Evolutionary conservation across 106 monocot species (phyloP).

Genomic region (Vanilla planifolia): DNA sequence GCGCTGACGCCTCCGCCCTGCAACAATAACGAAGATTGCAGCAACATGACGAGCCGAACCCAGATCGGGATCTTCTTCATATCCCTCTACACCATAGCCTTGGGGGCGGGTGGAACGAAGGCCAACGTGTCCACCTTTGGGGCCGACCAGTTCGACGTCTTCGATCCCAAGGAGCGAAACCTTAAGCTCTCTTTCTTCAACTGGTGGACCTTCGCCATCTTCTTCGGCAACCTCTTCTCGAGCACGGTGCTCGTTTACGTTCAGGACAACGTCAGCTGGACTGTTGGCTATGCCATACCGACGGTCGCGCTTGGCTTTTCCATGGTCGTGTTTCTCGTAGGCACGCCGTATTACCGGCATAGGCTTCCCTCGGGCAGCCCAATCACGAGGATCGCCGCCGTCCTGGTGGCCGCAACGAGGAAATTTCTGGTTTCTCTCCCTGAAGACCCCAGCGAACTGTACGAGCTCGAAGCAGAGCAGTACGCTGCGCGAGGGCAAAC

Average conservation of each 20-base stretch:
- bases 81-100: slow-evolving; percentile 30
- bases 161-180: neutral
- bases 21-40: slow-evolving; percentile 5
- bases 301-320: neutral
- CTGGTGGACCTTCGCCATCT: slow-evolving; percentile 4
- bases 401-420: neutral
- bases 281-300: slow-evolving; percentile 2
- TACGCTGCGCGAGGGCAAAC: neutral
- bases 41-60: slow-evolving; percentile 9
- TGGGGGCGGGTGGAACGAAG: slow-evolving; percentile 46
- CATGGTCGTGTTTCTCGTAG: neutral
- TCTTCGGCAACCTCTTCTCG: slow-evolving; percentile 7
- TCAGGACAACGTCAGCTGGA: slow-evolving; percentile 1
- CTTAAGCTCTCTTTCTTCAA: slow-evolving; percentile 8
- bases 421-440: neutral
- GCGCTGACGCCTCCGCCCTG: slow-evolving; percentile 20
- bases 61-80: slow-evolving; percentile 34
- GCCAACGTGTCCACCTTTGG: slow-evolving; percentile 43
- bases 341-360: slow-evolving; percentile 1
- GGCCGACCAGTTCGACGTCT: slow-evolving; percentile 17
- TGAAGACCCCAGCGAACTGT: neutral
- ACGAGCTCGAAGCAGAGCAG: neutral
- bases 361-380: slow-evolving; percentile 1
- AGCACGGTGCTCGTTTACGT: neutral
- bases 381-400: neutral